phyloP scores from a whole-genome alignment of 2,329 filamentous ascomycete species.

The Fusarium fujikuroi region DNA sequence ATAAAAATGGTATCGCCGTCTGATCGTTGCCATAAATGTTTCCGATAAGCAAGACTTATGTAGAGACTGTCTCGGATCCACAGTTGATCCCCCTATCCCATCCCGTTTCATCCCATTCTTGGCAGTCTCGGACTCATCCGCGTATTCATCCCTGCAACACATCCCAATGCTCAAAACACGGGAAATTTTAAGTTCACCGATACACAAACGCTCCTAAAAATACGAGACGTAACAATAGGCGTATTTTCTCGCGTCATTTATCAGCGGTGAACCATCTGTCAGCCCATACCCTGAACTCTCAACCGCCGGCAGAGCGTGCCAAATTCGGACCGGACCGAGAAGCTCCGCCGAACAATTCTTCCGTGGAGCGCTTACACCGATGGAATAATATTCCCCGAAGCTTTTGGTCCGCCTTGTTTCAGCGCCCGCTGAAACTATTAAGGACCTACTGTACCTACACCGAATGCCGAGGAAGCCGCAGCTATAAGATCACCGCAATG shows the following conservation, averaged over 20 bases:
- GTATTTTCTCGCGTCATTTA: fast-evolving
- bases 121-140: not conserved
- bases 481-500: constrained; percentile 5
- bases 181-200: not conserved
- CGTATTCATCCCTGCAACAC: not conserved
- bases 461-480: not conserved
- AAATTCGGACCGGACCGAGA: constrained; percentile 12
- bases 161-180: not conserved
- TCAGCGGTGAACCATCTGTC: not conserved
- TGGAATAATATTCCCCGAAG: not conserved
- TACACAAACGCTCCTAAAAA: not conserved
- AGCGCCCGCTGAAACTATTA: constrained; percentile 26
- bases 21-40: not conserved
- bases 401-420: not conserved
- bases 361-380: constrained; percentile 27
- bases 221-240: not conserved
- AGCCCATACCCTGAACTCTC: not conserved
- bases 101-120: not conserved
- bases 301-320: not conserved
- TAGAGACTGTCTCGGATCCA: too few relatives aligned
- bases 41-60: too few relatives aligned
- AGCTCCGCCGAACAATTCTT: constrained; percentile 20
- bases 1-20: not conserved
- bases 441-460: not conserved
- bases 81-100: not conserved